Evolutionary conservation across 2,329 filamentous ascomycete species (phyloP), one percentile per base, ranked within the genome.

Genomic region (Amauroascus niger): DNA sequence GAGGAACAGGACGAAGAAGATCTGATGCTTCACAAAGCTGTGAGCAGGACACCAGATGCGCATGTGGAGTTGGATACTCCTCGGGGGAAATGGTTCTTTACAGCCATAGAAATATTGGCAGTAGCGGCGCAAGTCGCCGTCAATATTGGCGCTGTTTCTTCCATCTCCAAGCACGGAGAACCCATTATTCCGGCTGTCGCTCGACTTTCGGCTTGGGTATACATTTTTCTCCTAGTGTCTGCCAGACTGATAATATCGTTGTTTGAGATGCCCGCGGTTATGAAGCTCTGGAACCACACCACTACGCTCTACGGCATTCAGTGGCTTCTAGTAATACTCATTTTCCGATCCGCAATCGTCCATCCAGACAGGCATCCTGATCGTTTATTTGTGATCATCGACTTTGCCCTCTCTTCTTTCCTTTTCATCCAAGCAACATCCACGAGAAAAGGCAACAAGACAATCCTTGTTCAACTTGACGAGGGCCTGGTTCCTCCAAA

Each of bases 241-340:
- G 71, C 89, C 41, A 83, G 93, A 32, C 74, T 96, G 49, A 63
- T 83, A 71, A 71, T 81, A 76, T 70, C 84, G 69, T 76, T 72
- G 52, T 69, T 73, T 43, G 69, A 81, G 74, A 71, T 81, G 72
- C 76, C 88, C 72, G 79, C 79, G 68, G 69, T 93, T 13, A 84
- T 86, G 7, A 77, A 79, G 55, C 74, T 97, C 7, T 98, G 93
- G 93, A 90, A 91, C 65, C 93, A 98, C 69, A 97, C 93, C 0
- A 86, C 88, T 18, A 72, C 79, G 58, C 81, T 98, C 52, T 98
- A 98, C 69, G 79, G 80, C 52, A 74, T 83, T 52, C 84, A 90
- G 67, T 98, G 91, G 88, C 64, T 93, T 4, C 83, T 90, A 63
- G 77, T 78, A 7, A 58, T 91, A 22, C 74, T 88, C 60, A 71